These are phyloP conservation scores for Brettanomyces bruxellensis DNA, from an alignment of 805 yeast species.

Conservation along the genomic window DNA sequence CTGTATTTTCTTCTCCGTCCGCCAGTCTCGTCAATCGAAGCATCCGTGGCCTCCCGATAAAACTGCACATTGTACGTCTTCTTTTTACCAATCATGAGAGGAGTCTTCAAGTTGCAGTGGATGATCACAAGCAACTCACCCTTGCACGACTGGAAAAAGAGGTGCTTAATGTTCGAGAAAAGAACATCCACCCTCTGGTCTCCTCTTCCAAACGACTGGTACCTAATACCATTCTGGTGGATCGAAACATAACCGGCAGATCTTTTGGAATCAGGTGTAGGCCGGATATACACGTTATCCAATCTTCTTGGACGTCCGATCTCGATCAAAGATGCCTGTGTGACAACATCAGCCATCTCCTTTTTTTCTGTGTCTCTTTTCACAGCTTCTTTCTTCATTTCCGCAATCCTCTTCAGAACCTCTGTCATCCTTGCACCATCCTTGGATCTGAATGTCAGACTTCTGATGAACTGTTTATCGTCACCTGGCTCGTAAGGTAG, in stretches of 20 bases:
- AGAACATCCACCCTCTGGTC: slow-evolving; percentile 85
- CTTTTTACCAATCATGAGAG: slow-evolving; percentile 91
- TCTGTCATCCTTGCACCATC: slow-evolving; percentile 89
- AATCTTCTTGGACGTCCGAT: slow-evolving; percentile 78
- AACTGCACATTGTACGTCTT: slow-evolving; percentile 94
- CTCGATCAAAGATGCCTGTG: slow-evolving; percentile 82
- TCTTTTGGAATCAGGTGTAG: slow-evolving; percentile 96
- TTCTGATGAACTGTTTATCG: slow-evolving; percentile 78
- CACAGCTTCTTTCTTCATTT: slow-evolving; percentile 82
- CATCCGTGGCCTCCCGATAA: slow-evolving; percentile 93
- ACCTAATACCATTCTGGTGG: slow-evolving; percentile 93
- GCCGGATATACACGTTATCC: slow-evolving; percentile 85
- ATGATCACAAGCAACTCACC: slow-evolving; percentile 89
- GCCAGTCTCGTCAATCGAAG: slow-evolving; percentile 95
- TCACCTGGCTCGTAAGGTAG: slow-evolving; percentile 86
- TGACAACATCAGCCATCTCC: slow-evolving; percentile 88
- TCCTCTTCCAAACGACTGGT: slow-evolving; percentile 74
- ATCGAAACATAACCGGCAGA: slow-evolving; percentile 84
- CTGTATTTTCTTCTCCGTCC: slow-evolving; percentile 77
- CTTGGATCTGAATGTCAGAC: slow-evolving; percentile 78
- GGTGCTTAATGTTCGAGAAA: slow-evolving; percentile 84
- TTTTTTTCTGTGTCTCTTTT: slow-evolving; percentile 87
- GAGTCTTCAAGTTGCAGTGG: slow-evolving; percentile 86
- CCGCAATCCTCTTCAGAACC: slow-evolving; percentile 81
- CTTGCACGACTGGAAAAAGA: slow-evolving; percentile 93